A percentile compares a stretch with the other conserved stretches of the same genome.
Conservation (phyloP, 2,329 filamentous ascomycete species). For the Hymenoscyphus linearis region DNA sequence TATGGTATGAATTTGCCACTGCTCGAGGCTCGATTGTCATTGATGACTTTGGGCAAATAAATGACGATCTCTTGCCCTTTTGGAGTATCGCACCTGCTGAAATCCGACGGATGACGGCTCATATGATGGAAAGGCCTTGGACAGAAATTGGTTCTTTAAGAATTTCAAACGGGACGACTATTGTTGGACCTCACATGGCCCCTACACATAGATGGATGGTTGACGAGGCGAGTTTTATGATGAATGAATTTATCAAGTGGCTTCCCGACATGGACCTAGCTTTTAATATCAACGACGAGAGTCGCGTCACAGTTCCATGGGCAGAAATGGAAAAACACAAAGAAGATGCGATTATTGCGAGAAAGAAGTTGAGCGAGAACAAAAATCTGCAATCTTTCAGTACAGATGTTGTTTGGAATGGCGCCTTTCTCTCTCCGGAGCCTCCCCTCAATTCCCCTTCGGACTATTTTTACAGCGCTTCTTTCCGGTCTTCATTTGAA, state of each 20-base stretch:
- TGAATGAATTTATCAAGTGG: conserved; percentile 38
- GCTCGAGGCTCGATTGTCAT: conserved; percentile 27
- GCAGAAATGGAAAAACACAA: conserved; percentile 10
- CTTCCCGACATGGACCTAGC: conserved; percentile 49
- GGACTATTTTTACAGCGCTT: conserved; percentile 37
- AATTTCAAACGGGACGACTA: conserved; percentile 30
- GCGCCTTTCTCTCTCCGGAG: neutral
- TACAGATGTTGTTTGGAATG: neutral
- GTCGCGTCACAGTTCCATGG: conserved; percentile 39
- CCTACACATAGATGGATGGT: conserved; percentile 37
- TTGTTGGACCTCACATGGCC: conserved; percentile 31
- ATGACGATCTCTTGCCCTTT: conserved; percentile 30
- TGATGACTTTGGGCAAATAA: conserved; percentile 32
- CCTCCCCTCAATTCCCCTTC: conserved; percentile 2
- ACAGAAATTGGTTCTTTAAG: conserved; percentile 32
- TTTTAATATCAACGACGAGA: conserved; percentile 47
- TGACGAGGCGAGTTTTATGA: conserved; percentile 35
- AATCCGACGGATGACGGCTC: conserved; percentile 19
- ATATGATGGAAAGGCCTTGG: conserved; percentile 15
- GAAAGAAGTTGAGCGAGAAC: conserved; percentile 7
- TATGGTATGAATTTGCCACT: conserved; percentile 32
- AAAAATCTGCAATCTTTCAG: conserved; percentile 8
- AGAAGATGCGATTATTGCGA: conserved; percentile 2
- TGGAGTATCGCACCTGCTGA: conserved; percentile 28
- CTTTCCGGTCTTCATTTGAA: conserved; percentile 23